Base-by-base conservation (phyloP, 495 filamentous ascomycete genomes). In the Trypethelium eluteriae region DNA sequence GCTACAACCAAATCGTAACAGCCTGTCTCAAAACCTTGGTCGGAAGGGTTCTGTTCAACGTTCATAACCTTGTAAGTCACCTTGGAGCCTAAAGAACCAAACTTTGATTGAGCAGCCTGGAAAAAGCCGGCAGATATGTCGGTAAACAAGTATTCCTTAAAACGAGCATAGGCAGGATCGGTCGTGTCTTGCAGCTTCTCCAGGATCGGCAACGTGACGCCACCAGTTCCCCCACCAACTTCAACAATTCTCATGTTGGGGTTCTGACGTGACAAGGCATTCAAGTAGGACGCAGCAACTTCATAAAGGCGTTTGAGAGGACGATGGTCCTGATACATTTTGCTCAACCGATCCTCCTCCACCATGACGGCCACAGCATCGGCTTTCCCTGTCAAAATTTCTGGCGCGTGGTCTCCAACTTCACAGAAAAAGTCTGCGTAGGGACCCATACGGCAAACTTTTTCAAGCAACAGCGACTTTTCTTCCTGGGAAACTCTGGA, bases 191-290 rank as follows among this genome's bases (percentile, higher is more conserved):
- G 56, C 16, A 41, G 39, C 32, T 65, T 59, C 6, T 66, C 53
- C 34, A 73, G 38, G 36, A 67, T 38, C 7, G 34, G 44, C 11
- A 36, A 38, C n/a, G 71, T 71, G 1, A 57, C 38, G 39, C 64
- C 70, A 16, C 71, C 71, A 18, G 66, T 70, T 6, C 71, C 71
- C 14, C 63, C 71, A n/a, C 71, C 71, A 18, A 73, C 62, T 53
- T 73, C 70, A 11, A 73, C 66, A 12, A 73, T 67, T 25, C 63
- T 63, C 5, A 69, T 47, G 16, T 62, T 39, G 44, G 68, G 66
- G 39, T 70, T 67, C 36, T 72, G 68, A 36, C 66, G 56, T 1
- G 64, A 64, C 16, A 67, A 38, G 10, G 18, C 49, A 2, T 53
- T 2, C 49, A 53, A 16, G 18, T 53, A 53, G 16, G 39, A 14